phyloP scores from a whole-genome alignment of 2,329 filamentous ascomycete species.

The Claviceps maximensis region DNA sequence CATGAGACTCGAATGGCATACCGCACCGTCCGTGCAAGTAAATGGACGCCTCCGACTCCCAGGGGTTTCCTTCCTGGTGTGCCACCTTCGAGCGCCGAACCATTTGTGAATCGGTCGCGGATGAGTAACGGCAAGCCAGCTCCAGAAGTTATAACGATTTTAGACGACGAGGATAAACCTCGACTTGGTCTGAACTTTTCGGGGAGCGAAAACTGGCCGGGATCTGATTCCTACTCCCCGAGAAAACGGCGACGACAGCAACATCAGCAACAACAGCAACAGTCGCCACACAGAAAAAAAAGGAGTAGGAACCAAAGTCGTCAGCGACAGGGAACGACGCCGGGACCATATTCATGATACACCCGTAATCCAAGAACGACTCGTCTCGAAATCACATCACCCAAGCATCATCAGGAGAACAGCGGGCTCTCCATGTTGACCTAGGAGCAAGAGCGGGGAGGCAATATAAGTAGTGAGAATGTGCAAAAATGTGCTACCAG shows the following conservation, averaged over 20 bases:
- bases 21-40: background rate
- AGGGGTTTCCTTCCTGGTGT: background rate
- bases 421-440: background rate
- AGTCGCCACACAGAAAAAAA: conserved; percentile 18
- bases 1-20: background rate
- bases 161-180: background rate
- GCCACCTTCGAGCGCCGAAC: background rate
- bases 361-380: background rate
- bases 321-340: background rate
- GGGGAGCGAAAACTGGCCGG: background rate
- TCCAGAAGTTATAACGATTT: background rate
- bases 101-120: background rate
- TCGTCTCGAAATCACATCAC: background rate
- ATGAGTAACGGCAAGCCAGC: too few species aligned
- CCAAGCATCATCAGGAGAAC: background rate
- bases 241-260: background rate
- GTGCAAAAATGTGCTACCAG: background rate
- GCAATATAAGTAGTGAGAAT: background rate
- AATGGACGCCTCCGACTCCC: background rate
- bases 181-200: background rate
- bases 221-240: background rate
- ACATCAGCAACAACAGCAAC: conserved; percentile 10
- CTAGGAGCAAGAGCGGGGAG: background rate
- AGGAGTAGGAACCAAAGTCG: background rate
- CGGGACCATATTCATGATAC: background rate